Percentiles rank a stretch among this genome's conserved stretches.
These are phyloP conservation scores for Cyclostephanos invisitatus DNA, from an alignment of 108 stramenopile species.

Conservation along the genomic window DNA sequence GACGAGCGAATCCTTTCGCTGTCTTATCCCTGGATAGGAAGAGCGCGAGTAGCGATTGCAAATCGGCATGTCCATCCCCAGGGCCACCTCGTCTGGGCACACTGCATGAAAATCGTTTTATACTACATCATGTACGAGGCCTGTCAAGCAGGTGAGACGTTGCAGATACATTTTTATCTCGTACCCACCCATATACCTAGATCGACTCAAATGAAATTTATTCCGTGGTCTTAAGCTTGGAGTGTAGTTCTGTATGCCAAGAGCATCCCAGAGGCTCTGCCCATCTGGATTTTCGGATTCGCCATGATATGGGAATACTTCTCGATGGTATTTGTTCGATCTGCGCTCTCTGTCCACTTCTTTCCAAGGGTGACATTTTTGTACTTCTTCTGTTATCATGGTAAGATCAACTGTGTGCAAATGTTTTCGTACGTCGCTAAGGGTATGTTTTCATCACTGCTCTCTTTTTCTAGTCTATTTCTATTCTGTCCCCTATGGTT, in stretches of 20 bases:
- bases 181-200: neutral
- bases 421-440: neutral
- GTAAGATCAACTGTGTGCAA: neutral
- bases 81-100: slow-evolving; percentile 48
- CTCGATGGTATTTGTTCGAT: slow-evolving; percentile 58
- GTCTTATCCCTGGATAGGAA: slow-evolving; percentile 75
- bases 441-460: neutral
- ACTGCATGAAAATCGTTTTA: slow-evolving; percentile 53
- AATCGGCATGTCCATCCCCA: slow-evolving; percentile 40
- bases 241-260: slow-evolving; percentile 64
- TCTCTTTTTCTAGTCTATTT: slow-evolving; percentile 46
- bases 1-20: slow-evolving; percentile 58
- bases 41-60: slow-evolving; percentile 45
- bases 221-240: slow-evolving; percentile 42
- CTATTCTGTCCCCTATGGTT: slow-evolving; percentile 65
- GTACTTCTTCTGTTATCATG: slow-evolving; percentile 63
- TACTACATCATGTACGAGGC: slow-evolving; percentile 76
- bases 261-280: slow-evolving; percentile 55
- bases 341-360: slow-evolving; percentile 48
- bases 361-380: slow-evolving; percentile 60
- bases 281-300: slow-evolving; percentile 62
- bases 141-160: slow-evolving; percentile 48
- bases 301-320: slow-evolving; percentile 78
- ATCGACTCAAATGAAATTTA: neutral
- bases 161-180: neutral